phyloP scores from a whole-genome alignment of 2,329 filamentous ascomycete genomes.

The Hymenoscyphus albidus region DNA sequence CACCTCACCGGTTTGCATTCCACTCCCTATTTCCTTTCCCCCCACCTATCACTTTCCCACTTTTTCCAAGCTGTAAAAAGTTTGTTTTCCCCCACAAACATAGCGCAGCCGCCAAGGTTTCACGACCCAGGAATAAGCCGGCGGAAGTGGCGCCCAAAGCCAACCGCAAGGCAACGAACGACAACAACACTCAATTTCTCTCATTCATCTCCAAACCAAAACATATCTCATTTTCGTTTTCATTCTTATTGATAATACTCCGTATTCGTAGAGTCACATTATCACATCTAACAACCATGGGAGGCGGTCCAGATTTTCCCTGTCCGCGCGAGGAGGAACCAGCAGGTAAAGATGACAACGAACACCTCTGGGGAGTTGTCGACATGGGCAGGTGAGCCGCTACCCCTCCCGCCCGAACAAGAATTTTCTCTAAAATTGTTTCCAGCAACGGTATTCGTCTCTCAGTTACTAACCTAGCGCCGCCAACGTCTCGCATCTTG shows the following conservation, averaged over 20 bases:
- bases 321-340: not conserved
- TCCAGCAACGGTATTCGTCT: slow-evolving; percentile 67
- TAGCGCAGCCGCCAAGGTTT: not conserved
- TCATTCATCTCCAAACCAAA: too few relatives aligned
- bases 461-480: slow-evolving; percentile 58
- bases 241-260: not conserved
- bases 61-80: not conserved
- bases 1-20: not conserved
- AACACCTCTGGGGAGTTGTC: slow-evolving; percentile 32
- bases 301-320: not conserved
- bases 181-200: not conserved
- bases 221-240: not conserved
- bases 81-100: not conserved
- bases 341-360: slow-evolving; percentile 1
- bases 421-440: not conserved
- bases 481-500: slow-evolving; percentile 56
- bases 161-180: not conserved
- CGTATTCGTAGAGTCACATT: not conserved
- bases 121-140: not conserved
- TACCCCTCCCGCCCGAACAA: not conserved
- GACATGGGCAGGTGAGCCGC: slow-evolving; percentile 38
- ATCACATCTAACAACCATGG: not conserved
- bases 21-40: not conserved
- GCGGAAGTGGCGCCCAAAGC: not conserved
- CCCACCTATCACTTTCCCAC: not conserved